Evolutionary conservation across 2,329 filamentous ascomycete genomes (phyloP).

Genomic region (Elsinoe arachidis): DNA sequence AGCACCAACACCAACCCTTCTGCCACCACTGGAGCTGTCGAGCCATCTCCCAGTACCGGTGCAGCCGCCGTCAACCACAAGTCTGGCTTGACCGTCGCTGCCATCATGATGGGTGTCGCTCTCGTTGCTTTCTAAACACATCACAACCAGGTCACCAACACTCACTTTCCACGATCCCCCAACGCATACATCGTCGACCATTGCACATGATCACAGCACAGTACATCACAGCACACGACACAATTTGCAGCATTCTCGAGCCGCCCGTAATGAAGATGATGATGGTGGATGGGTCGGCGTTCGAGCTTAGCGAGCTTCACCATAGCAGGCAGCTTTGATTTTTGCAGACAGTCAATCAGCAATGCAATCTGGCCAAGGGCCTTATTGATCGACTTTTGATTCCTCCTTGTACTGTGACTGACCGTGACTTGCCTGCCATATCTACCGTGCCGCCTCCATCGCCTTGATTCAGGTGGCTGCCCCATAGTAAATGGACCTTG

Average conservation of each 20-base stretch:
- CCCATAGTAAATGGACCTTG: no score
- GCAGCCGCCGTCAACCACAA: conserved; percentile 6
- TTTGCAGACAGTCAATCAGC: conserved; percentile 8
- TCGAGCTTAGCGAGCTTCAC: conserved; percentile 13
- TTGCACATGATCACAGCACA: conserved; percentile 9
- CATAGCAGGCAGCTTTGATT: conserved; percentile 11
- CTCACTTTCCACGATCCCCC: conserved; percentile 10
- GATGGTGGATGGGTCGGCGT: conserved; percentile 7
- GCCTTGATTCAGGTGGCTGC: no score
- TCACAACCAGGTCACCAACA: background rate
- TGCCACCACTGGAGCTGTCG: background rate
- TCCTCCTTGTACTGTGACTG: background rate
- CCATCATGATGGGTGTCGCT: conserved; percentile 3
- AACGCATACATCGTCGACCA: conserved; percentile 7
- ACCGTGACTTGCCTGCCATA: background rate
- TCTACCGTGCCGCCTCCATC: no score
- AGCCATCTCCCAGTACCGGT: background rate
- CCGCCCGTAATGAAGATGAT: conserved; percentile 11
- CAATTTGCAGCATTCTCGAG: conserved; percentile 10
- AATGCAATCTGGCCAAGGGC: conserved; percentile 10
- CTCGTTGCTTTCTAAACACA: conserved; percentile 7
- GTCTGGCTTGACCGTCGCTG: conserved; percentile 4
- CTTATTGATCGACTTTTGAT: conserved; percentile 7
- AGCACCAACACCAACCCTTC: background rate
- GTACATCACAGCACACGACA: background rate